Base-by-base conservation (phyloP, 2,329 filamentous ascomycete genomes). In the Cladosporium sp. region DNA sequence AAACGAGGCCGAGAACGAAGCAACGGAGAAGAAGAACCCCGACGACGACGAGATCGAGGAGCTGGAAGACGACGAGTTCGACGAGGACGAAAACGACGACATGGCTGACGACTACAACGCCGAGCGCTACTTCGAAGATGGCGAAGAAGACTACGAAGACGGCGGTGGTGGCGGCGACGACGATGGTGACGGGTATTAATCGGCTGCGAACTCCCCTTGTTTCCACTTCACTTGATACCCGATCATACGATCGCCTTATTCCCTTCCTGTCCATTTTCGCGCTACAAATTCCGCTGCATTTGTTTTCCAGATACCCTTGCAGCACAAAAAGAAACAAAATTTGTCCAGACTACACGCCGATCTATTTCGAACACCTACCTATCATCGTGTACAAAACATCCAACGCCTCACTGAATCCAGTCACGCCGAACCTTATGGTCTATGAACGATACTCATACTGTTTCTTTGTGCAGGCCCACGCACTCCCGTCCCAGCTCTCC, bases 21-120 rank as follows among this genome's bases (percentile, higher is more conserved):
- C 49, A 17, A 49, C 34, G 22, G 54, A 49, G 15, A 58, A 60
- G 54, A 57, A 55, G 43, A 51, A 52, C 42, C 17, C 49, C 8
- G 55, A 59, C 11, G 55, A 55, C n/a, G 59, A 51, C 51, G 55
- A 47, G 12, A 49, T 37, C 20, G 55, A 61, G 19, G 59, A 61
- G 59, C 55, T 58, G 9, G 49, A 61, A 54, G 59, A 55, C 50
- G 45, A 59, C 49, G 56, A 59, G 14, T 59, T 59, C 20, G 56
- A 54, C 25, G 56, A 59, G 17, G 50, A 52, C 28, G 56, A 59
- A 20, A 54, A 59, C 40, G 56, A 52, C 28, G 50, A 59, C 20
- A 51, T 59, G 50, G 56, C 49, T 45, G 56, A 58, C 45, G 55
- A 58, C 45, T 58, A 58, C 45, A 58, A 58, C 36, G 55, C 55